Percentiles rank a stretch among this genome's conserved stretches.
phyloP scores from a whole-genome alignment of 192 early-diverging fungal genomes.

The Backusella westeae region DNA sequence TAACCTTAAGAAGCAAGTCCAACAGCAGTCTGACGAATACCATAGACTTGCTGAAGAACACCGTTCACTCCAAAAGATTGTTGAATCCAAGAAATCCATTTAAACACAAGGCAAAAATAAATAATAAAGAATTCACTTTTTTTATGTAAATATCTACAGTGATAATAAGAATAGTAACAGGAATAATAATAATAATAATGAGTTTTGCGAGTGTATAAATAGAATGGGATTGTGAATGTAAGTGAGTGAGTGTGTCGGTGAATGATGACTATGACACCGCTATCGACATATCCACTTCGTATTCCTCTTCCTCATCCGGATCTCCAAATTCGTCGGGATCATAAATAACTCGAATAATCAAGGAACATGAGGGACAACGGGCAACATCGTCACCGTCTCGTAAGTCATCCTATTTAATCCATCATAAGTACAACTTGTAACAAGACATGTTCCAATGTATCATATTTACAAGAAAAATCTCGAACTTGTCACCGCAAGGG shows the following conservation, averaged over 20 bases:
- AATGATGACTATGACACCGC: constrained; percentile 19
- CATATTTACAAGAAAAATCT: constrained; percentile 69
- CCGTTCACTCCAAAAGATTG: constrained; percentile 10
- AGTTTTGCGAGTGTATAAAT: not conserved
- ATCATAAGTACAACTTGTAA: not conserved
- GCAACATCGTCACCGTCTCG: constrained; percentile 84
- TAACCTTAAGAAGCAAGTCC: constrained; percentile 28
- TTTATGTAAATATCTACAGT: constrained; percentile 3
- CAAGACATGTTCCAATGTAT: not conserved
- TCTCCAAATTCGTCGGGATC: constrained; percentile 70
- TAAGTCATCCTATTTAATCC: constrained; percentile 63
- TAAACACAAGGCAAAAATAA: not conserved
- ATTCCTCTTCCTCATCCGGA: constrained; percentile 47
- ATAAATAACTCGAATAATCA: constrained; percentile 89
- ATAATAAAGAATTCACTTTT: constrained; percentile 6
- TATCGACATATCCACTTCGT: constrained; percentile 33
- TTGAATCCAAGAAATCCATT: not conserved
- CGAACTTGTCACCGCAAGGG: constrained; percentile 95
- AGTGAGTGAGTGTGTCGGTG: not conserved
- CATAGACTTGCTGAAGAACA: constrained; percentile 27
- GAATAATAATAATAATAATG: not conserved
- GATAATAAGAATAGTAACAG: not conserved
- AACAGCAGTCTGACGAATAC: constrained; percentile 23
- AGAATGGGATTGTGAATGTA: not conserved
- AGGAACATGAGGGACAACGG: constrained; percentile 89